These are phyloP conservation scores for Rhizopus microsporus DNA, from an alignment of 371 early-diverging fungal genomes.

Conservation along the genomic window DNA sequence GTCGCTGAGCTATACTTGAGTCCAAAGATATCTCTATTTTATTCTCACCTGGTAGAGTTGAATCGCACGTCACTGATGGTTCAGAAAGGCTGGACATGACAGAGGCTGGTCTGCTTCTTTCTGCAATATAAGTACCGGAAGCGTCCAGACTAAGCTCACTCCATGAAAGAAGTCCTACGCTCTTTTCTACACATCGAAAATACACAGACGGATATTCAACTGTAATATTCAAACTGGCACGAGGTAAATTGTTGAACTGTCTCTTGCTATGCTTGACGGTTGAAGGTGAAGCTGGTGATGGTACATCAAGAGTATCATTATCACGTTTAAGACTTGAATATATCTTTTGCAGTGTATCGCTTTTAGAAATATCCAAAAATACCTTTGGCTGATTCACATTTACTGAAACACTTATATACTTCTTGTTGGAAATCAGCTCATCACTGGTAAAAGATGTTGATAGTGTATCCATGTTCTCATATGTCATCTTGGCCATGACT, in stretches of 20 bases:
- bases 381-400: slow-evolving; percentile 13
- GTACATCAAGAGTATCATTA: neutral
- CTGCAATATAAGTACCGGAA: slow-evolving; percentile 23
- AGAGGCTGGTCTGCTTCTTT: slow-evolving; percentile 17
- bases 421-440: slow-evolving; percentile 20
- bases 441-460: slow-evolving; percentile 5
- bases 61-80: neutral
- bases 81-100: slow-evolving; percentile 20
- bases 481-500: slow-evolving; percentile 1
- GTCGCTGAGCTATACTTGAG: slow-evolving; percentile 16
- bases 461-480: neutral
- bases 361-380: slow-evolving; percentile 8
- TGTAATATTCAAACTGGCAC: slow-evolving; percentile 10
- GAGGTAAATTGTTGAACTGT: slow-evolving; percentile 17
- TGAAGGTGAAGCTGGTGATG: neutral
- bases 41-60: slow-evolving; percentile 6
- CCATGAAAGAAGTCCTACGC: slow-evolving; percentile 18
- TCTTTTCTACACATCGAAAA: slow-evolving; percentile 2
- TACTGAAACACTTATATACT: slow-evolving; percentile 8
- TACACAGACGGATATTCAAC: slow-evolving; percentile 21
- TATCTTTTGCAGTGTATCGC: slow-evolving; percentile 7
- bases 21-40: neutral
- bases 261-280: neutral
- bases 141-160: slow-evolving; percentile 18
- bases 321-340: neutral